phyloP scores from a whole-genome alignment of 2,329 filamentous ascomycete genomes.

The Thelonectria discophora region DNA sequence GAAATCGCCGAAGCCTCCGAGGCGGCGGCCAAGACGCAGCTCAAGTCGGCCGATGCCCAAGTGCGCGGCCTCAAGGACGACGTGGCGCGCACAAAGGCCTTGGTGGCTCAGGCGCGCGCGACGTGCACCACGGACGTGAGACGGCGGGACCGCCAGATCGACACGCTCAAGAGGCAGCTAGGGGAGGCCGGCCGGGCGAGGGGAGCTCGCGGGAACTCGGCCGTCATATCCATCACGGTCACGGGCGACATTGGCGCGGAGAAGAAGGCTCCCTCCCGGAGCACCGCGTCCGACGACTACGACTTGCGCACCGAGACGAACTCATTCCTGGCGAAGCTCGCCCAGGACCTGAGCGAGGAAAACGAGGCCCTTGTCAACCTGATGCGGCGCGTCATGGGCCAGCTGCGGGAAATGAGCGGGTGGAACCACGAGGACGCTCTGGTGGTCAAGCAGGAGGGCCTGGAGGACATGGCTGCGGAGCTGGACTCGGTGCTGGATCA shows the following conservation, averaged over 20 bases:
- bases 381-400: conserved; percentile 74
- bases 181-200: conserved; percentile 72
- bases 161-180: conserved; percentile 87
- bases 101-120: conserved; percentile 83
- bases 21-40: conserved; percentile 71
- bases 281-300: conserved; percentile 58
- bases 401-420: conserved; percentile 75
- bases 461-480: conserved; percentile 75
- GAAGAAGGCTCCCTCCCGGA: conserved; percentile 47
- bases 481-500: conserved; percentile 83
- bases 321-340: conserved; percentile 86
- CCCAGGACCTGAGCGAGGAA: conserved; percentile 86
- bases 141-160: conserved; percentile 88
- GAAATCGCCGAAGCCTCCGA: conserved; percentile 74
- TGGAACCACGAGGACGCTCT: conserved; percentile 48
- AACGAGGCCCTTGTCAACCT: conserved; percentile 84
- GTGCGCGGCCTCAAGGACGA: conserved; percentile 86
- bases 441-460: conserved; percentile 50
- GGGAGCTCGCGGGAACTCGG: conserved; percentile 63
- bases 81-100: conserved; percentile 77
- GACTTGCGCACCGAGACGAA: conserved; percentile 88
- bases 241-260: conserved; percentile 63
- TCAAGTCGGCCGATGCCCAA: conserved; percentile 77
- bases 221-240: conserved; percentile 66
- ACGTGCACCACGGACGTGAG: conserved; percentile 91